A percentile compares a stretch with the other conserved stretches of the same genome.
Conservation (phyloP, 176 grass and related monocot species). For the Rhynchospora tenuis region DNA sequence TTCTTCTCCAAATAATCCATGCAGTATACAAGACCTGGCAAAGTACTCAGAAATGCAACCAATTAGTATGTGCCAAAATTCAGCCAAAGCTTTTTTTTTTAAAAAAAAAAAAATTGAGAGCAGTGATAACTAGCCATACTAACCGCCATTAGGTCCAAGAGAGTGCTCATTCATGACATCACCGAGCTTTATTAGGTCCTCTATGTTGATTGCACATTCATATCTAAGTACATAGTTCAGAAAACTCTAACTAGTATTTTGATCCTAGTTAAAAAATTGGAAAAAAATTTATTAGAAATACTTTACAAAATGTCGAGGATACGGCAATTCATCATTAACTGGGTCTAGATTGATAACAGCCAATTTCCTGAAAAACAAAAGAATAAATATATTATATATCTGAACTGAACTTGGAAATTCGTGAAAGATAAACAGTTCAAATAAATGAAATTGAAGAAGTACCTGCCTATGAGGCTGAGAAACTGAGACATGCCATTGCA, state of each 20-base stretch:
- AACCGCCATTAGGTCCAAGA: conserved; percentile 98
- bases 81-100: not conserved
- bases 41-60: not conserved
- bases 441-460: not conserved
- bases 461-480: conserved; percentile 73
- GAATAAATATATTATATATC: not conserved
- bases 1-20: conserved; percentile 99
- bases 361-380: conserved; percentile 59
- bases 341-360: conserved; percentile 87
- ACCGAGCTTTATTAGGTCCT: conserved; percentile 83
- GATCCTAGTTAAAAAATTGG: not conserved
- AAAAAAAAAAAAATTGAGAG: not conserved
- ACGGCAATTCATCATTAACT: conserved; percentile 80
- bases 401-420: not conserved
- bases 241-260: conserved; percentile 13
- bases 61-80: not conserved
- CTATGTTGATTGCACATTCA: conserved; percentile 84
- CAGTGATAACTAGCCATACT: not conserved
- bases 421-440: not conserved
- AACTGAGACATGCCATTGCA: conserved; percentile 98
- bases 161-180: conserved; percentile 89
- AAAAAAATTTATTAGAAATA: not conserved
- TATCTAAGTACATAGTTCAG: conserved; percentile 58
- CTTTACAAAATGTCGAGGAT: conserved; percentile 44
- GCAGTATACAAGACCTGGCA: conserved; percentile 88